phyloP scores from a whole-genome alignment of 805 yeast species.

The Schwanniomyces vanrijiae region DNA sequence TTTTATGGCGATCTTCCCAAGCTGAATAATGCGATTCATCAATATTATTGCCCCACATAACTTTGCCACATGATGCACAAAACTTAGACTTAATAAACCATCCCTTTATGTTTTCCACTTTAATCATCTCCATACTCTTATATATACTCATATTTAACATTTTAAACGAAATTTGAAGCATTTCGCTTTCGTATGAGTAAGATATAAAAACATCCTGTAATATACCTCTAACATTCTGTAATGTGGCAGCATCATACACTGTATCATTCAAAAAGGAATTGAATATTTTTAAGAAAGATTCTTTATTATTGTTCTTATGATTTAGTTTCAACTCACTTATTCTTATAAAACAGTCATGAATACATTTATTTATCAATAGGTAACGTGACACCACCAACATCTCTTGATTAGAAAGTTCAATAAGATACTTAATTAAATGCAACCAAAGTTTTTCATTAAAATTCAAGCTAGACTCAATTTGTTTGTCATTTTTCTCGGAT shows the following conservation, averaged over 20 bases:
- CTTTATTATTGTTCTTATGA: constrained; percentile 16
- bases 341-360: constrained; percentile 32
- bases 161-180: constrained; percentile 49
- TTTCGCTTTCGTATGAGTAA: constrained; percentile 61
- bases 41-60: constrained; percentile 67
- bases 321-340: constrained; percentile 28
- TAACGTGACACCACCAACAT: not conserved
- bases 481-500: constrained; percentile 9
- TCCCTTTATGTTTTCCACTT: constrained; percentile 50
- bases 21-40: constrained; percentile 47
- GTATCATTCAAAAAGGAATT: constrained; percentile 53
- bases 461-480: constrained; percentile 9
- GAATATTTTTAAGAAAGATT: constrained; percentile 55
- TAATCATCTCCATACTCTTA: constrained; percentile 43
- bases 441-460: constrained; percentile 31
- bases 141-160: constrained; percentile 59
- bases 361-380: constrained; percentile 23
- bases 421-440: constrained; percentile 22
- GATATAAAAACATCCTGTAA: constrained; percentile 64
- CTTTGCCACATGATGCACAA: constrained; percentile 78
- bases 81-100: constrained; percentile 51
- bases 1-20: constrained; percentile 52
- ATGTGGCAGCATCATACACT: constrained; percentile 45
- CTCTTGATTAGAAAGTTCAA: constrained; percentile 16
- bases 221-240: constrained; percentile 60